These are phyloP conservation scores for Phytophthora kernoviae DNA, from an alignment of 352 stramenopile species.

Conservation along the genomic window DNA sequence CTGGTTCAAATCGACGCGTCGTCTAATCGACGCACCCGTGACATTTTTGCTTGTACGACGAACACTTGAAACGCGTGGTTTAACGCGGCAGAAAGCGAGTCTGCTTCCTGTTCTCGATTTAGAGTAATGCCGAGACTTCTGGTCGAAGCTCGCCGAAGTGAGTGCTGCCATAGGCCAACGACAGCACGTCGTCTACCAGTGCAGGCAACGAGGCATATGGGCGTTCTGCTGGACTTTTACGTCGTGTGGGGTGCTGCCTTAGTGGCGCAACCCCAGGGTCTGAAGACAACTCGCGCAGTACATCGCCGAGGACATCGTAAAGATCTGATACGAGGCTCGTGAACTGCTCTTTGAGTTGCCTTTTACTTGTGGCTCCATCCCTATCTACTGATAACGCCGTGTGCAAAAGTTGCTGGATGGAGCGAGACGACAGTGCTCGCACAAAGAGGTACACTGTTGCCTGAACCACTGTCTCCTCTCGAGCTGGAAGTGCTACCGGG, in stretches of 20 bases:
- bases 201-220: slow-evolving; percentile 1
- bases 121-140: slow-evolving; percentile 13
- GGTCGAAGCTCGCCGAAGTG: slow-evolving; percentile 15
- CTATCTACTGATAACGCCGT: not conserved
- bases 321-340: slow-evolving; percentile 17
- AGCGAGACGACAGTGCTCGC: slow-evolving; percentile 8
- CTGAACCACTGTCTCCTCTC: not conserved
- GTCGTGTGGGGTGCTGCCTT: not conserved
- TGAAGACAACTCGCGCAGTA: slow-evolving; percentile 10
- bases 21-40: too few species aligned
- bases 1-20: not conserved
- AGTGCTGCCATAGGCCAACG: slow-evolving; percentile 25
- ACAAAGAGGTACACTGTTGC: slow-evolving; percentile 20
- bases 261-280: not conserved
- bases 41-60: slow-evolving; percentile 1
- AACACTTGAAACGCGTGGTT: slow-evolving; percentile 12
- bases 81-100: slow-evolving; percentile 5
- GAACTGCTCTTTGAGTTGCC: slow-evolving; percentile 16
- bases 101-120: not conserved
- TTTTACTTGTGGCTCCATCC: not conserved
- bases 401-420: slow-evolving; percentile 8
- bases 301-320: slow-evolving; percentile 16
- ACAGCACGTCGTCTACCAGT: slow-evolving; percentile 39
- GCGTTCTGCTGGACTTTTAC: not conserved
- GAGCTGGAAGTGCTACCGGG: too few species aligned